These are phyloP conservation scores for Suillus hirtellus DNA, from an alignment of 768 basidiomycete genomes.

Conservation along the genomic window DNA sequence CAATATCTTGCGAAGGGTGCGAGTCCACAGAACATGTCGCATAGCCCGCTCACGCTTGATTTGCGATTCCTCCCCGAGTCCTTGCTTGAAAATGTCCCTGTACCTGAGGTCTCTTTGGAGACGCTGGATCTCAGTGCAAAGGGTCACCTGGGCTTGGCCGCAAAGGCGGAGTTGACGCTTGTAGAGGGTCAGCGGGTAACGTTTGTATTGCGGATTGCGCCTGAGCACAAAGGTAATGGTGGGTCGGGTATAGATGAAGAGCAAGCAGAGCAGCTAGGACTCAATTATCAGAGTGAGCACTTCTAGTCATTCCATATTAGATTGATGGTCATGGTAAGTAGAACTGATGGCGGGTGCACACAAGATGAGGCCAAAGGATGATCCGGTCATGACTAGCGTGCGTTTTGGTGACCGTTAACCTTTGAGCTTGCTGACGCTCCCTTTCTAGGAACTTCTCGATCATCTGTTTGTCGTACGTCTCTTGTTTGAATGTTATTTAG, in stretches of 20 bases:
- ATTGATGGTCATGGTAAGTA: constrained; percentile 19
- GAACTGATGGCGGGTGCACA: constrained; percentile 46
- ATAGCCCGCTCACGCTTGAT: constrained; percentile 55
- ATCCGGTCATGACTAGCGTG: constrained; percentile 73
- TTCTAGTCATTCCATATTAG: constrained; percentile 9
- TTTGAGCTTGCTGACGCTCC: neutral
- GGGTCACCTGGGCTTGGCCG: constrained; percentile 74
- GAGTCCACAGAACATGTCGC: constrained; percentile 24
- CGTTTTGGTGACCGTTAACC: constrained; percentile 8
- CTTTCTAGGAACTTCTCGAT: constrained; percentile 52
- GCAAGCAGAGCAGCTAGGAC: constrained; percentile 44
- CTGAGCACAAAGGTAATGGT: constrained; percentile 32
- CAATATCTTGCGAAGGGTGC: neutral
- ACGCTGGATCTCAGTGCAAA: constrained; percentile 64
- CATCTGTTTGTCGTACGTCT: constrained; percentile 53
- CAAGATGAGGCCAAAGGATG: constrained; percentile 53
- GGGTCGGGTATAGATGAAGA: constrained; percentile 35
- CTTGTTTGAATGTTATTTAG: neutral
- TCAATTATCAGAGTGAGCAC: constrained; percentile 43
- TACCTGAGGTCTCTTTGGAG: constrained; percentile 58
- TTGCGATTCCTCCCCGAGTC: constrained; percentile 72
- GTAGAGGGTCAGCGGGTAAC: constrained; percentile 89
- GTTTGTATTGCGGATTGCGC: constrained; percentile 78
- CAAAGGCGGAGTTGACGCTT: constrained; percentile 59
- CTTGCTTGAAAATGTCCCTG: constrained; percentile 47